These are phyloP conservation scores for Prunus mongolica DNA, from an alignment of 306 rosid species.

Conservation along the genomic window DNA sequence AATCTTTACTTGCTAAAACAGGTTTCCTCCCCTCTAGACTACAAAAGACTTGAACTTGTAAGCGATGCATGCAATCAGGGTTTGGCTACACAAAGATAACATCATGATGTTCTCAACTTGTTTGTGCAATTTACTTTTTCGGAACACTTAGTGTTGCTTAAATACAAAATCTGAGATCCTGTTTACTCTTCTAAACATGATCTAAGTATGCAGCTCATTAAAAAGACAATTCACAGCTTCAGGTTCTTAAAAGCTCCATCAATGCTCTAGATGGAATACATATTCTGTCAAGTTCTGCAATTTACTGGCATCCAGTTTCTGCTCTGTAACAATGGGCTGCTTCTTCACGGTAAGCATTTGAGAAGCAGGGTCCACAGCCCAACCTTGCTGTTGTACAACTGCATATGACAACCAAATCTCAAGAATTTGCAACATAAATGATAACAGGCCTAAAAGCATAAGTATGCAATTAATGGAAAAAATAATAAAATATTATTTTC, in stretches of 20 bases:
- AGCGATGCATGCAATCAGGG: too few species aligned
- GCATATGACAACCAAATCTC: constrained; percentile 20
- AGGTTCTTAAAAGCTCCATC: constrained; percentile 14
- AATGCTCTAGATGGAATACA: constrained; percentile 87
- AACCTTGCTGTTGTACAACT: constrained; percentile 72
- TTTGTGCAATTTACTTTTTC: too few species aligned
- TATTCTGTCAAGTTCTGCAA: constrained; percentile 91
- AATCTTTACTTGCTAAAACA: too few species aligned
- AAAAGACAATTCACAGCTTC: constrained; percentile 16
- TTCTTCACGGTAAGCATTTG: constrained; percentile 81
- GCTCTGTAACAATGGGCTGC: constrained; percentile 59
- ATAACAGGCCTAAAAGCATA: neutral
- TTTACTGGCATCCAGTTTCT: constrained; percentile 76
- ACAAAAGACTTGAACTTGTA: too few species aligned
- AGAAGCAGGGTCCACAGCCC: constrained; percentile 70
- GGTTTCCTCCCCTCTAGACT: too few species aligned
- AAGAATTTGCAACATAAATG: neutral
- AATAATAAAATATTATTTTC: neutral
- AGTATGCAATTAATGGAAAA: neutral
- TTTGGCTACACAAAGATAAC: too few species aligned
- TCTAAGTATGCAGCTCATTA: neutral
- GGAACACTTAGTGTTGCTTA: too few species aligned
- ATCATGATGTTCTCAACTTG: too few species aligned
- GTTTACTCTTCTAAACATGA: neutral
- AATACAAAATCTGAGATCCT: neutral